phyloP scores from a whole-genome alignment of 225 moss, liverwort and hornwort species.

The Anthoceros angustus region DNA sequence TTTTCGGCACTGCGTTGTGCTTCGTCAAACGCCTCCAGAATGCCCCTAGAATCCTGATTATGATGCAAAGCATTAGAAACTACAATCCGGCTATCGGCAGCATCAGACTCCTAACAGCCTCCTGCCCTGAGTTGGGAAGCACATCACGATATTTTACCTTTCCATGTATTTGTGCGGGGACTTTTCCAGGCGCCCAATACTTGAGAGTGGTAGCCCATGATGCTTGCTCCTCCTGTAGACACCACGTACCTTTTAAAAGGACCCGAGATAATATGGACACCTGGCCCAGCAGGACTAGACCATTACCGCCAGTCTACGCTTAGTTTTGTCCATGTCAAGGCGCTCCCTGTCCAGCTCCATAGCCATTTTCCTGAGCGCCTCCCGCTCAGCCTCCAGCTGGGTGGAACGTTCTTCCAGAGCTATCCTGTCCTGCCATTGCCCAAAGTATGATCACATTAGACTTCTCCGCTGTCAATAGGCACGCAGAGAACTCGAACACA shows the following conservation, averaged over 20 bases:
- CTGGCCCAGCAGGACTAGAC: not conserved
- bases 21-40: not conserved
- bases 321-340: conserved; percentile 9
- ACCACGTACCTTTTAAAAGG: not conserved
- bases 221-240: not conserved
- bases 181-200: conserved; percentile 4
- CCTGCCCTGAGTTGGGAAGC: not conserved
- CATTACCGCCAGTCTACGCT: conserved; percentile 8
- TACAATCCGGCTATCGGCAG: not conserved
- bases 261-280: not conserved
- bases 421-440: conserved; percentile 7
- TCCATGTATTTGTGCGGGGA: not conserved
- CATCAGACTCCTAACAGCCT: not conserved
- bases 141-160: not conserved
- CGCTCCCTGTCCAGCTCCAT: conserved; percentile 9
- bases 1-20: not conserved
- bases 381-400: conserved; percentile 5
- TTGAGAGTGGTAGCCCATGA: not conserved
- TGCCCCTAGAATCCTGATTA: not conserved
- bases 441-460: not conserved
- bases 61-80: too few relatives aligned
- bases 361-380: conserved; percentile 7
- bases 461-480: too few relatives aligned
- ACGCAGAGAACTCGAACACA: not conserved
- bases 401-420: conserved; percentile 6